Conservation (phyloP, 2,329 filamentous ascomycete species). For the Huntiella bhutanensis region DNA sequence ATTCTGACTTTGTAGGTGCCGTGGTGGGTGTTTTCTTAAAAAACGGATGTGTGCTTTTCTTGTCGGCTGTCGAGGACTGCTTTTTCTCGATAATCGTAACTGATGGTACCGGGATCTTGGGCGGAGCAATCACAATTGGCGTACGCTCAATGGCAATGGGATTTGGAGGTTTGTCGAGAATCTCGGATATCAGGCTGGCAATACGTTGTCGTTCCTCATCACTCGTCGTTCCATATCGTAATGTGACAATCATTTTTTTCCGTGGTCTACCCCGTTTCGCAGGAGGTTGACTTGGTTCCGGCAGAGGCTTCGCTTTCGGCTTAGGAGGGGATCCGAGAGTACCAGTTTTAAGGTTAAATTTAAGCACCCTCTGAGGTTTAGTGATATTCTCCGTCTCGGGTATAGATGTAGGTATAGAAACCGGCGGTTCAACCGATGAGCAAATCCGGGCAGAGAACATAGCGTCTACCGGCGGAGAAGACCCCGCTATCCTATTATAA, state of each 20-base stretch:
- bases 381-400: no score
- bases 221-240: constrained; percentile 38
- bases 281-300: not conserved
- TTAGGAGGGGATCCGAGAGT: constrained; percentile 43
- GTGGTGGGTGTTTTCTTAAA: constrained; percentile 18
- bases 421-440: not conserved
- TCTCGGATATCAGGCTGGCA: constrained; percentile 33
- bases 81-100: not conserved
- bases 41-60: constrained; percentile 24
- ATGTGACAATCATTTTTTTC: constrained; percentile 25
- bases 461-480: constrained; percentile 1
- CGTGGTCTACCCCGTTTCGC: constrained; percentile 1
- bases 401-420: no score
- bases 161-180: not conserved
- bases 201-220: constrained; percentile 26
- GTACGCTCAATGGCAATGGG: not conserved
- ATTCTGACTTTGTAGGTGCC: not conserved
- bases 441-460: not conserved
- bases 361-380: constrained; percentile 29
- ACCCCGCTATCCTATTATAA: constrained; percentile 1
- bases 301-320: constrained; percentile 22
- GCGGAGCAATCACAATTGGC: constrained; percentile 10
- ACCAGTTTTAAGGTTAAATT: constrained; percentile 39
- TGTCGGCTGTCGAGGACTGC: constrained; percentile 13
- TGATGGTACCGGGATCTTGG: constrained; percentile 10